phyloP scores from a whole-genome alignment of 2,329 filamentous ascomycete species.

The Cladophialophora immunda region DNA sequence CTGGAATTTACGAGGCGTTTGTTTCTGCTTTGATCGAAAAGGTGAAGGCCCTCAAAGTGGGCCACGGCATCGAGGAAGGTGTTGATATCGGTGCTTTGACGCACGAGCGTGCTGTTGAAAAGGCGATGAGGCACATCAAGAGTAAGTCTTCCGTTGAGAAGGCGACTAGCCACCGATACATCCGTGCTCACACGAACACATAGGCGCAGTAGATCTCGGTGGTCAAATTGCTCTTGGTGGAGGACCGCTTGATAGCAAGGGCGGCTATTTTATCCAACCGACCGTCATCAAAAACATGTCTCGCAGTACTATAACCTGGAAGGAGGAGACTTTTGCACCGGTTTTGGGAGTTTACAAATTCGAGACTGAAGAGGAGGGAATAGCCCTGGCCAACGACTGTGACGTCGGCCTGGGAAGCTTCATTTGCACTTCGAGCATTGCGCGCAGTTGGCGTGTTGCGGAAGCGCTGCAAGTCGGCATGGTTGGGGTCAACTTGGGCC shows the following conservation, averaged over 20 bases:
- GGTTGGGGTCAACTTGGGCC: conserved; percentile 44
- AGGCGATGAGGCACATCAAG: not conserved
- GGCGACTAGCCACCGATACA: no score
- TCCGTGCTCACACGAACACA: not conserved
- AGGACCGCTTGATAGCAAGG: conserved; percentile 57
- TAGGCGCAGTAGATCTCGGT: not conserved
- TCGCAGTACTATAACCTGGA: conserved; percentile 53
- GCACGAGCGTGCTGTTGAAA: not conserved
- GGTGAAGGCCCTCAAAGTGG: conserved; percentile 38
- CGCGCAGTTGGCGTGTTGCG: conserved; percentile 28
- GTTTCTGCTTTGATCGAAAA: conserved; percentile 71
- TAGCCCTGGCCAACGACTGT: conserved; percentile 24
- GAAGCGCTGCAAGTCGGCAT: no score
- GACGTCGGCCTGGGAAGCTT: conserved; percentile 29
- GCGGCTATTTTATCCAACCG: conserved; percentile 80
- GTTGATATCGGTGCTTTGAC: conserved; percentile 75
- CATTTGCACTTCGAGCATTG: conserved; percentile 35
- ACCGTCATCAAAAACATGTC: conserved; percentile 62
- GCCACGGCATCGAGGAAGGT: conserved; percentile 67
- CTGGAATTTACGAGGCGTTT: conserved; percentile 81
- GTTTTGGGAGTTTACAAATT: conserved; percentile 70
- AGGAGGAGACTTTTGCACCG: conserved; percentile 58
- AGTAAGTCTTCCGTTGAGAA: not conserved
- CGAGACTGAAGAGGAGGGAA: conserved; percentile 35
- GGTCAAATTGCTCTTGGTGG: not conserved